These are phyloP conservation scores for Cenchrus purpureus DNA, from an alignment of 176 grass and related monocot genomes.

Conservation along the genomic window DNA sequence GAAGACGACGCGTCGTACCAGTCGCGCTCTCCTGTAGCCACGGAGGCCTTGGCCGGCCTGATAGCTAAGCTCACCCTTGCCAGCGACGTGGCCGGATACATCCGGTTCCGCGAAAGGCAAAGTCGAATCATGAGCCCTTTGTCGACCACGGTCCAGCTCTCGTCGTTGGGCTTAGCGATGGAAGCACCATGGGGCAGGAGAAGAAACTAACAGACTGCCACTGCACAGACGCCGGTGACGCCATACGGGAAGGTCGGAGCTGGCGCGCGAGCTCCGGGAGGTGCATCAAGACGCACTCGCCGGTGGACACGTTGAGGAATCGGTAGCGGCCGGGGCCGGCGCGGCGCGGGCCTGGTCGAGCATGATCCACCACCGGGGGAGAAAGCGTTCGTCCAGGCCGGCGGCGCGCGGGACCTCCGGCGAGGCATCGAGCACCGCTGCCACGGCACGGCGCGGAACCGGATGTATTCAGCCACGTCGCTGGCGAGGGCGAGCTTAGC, in stretches of 20 bases:
- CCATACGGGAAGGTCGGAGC: background rate
- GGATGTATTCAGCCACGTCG: background rate
- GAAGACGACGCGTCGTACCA: no score
- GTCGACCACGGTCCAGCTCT: background rate
- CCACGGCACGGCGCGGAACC: no score
- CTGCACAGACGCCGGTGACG: background rate
- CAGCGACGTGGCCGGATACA: no score
- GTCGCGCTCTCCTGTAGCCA: no score
- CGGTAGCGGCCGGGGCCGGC: no score
- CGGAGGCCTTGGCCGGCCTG: no score
- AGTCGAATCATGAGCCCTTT: background rate
- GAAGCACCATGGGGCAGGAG: background rate
- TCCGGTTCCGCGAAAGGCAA: background rate
- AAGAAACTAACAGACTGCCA: background rate
- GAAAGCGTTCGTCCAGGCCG: background rate
- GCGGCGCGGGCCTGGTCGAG: background rate
- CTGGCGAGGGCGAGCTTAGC: background rate
- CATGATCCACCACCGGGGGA: background rate
- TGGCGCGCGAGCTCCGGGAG: slow-evolving; percentile 9
- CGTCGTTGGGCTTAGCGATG: background rate
- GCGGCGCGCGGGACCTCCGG: no score
- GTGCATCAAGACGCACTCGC: background rate
- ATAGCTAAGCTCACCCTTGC: no score
- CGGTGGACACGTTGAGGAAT: background rate
- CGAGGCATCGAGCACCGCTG: no score